Base-by-base conservation (phyloP, 1,139 yeast genomes). In the Kodamaea arcana region DNA sequence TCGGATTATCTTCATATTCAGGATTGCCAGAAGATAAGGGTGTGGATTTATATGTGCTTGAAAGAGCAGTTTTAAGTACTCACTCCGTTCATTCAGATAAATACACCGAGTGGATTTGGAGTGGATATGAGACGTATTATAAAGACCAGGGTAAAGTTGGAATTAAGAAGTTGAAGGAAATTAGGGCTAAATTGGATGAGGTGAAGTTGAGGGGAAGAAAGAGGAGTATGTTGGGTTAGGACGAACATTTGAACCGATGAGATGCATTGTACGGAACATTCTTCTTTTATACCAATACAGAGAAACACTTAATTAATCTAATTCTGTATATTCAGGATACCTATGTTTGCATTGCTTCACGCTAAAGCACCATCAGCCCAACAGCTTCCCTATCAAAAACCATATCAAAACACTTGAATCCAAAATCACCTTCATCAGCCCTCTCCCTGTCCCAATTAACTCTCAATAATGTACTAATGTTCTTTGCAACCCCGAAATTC, bases 191-290 rank as follows among this genome's bases (percentile, higher is more conserved):
- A 51, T 71, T 92, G 36, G 86, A 81, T 36, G 94, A 84, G 34
- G 98, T 92, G 1, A 69, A 97, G 48, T 60, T 83, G 62, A 75
- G 98, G 53, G 99, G 99, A 2, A 72, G 99, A 47, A 92, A 92
- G 72, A 74, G 98, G 58, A 83, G 95, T 44, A 86, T 90, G 96
- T 65, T 90, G 33, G 97, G 97, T 10, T 84, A n/a, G n/a, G 11
- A 21, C 10, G 11, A 21, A 21, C 23, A 21, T 21, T 21, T 21
- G 23, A 9, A 21, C 11, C n/a, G n/a, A n/a, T n/a, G n/a, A n/a
- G n/a, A n/a, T n/a, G n/a, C n/a, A n/a, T n/a, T n/a, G n/a, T n/a
- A n/a, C n/a, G n/a, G n/a, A n/a, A n/a, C n/a, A n/a, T n/a, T n/a
- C n/a, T n/a, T n/a, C n/a, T n/a, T n/a, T n/a, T n/a, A n/a, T n/a